Conservation (phyloP, 2,329 filamentous ascomycete genomes). For the Phoma sp. region DNA sequence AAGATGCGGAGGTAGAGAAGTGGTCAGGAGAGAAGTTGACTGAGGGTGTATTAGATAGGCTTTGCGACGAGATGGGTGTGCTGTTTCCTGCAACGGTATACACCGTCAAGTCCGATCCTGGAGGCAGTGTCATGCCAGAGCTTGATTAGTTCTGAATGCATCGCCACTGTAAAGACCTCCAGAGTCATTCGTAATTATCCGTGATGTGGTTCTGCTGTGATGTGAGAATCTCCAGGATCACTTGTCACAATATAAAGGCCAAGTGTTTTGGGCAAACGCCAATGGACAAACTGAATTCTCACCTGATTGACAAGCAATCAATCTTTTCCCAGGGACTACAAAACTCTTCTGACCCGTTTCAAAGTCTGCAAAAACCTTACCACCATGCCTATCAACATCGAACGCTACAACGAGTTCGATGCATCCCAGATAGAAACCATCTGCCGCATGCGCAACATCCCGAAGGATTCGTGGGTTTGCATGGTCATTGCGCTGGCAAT, state of each 20-base stretch:
- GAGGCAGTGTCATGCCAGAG: not conserved
- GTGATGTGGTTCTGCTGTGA: no score
- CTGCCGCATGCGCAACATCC: not conserved
- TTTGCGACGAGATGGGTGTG: not conserved
- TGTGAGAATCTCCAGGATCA: no score
- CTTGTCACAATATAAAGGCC: no score
- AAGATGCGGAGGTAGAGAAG: conserved; percentile 4
- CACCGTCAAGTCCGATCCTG: conserved; percentile 1
- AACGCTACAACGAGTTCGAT: not conserved
- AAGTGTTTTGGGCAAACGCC: no score
- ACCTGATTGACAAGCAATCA: no score
- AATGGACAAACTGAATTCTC: no score
- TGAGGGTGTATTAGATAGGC: conserved; percentile 6
- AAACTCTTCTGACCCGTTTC: no score
- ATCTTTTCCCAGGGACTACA: no score
- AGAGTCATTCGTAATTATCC: no score
- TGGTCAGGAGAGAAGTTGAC: conserved; percentile 13
- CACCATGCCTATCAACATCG: not conserved
- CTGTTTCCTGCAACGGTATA: not conserved
- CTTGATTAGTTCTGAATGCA: not conserved
- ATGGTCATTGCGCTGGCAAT: not conserved
- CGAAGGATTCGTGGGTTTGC: not conserved
- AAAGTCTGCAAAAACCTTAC: no score
- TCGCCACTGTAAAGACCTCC: no score
- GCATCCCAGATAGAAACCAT: not conserved